These are phyloP conservation scores for Acanthochlamys bracteata DNA, from an alignment of 106 monocot species.

Conservation along the genomic window DNA sequence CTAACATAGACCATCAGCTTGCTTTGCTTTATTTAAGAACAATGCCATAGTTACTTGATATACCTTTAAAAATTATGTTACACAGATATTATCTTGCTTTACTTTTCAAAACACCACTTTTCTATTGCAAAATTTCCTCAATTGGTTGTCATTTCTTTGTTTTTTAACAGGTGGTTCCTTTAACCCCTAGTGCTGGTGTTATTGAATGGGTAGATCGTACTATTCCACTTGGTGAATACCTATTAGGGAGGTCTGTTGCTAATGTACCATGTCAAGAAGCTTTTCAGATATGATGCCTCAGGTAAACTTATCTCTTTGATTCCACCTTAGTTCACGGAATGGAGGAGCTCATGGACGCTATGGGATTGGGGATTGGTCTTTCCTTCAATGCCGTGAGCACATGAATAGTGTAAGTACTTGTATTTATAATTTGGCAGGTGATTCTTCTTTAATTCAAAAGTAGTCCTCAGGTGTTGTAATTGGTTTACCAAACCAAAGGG, in stretches of 20 bases:
- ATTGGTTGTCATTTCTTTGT: background rate
- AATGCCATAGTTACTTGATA: too few species aligned
- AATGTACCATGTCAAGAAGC: too few species aligned
- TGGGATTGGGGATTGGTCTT: slow-evolving; percentile 89
- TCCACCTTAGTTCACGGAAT: slow-evolving; percentile 76
- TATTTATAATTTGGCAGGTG: too few species aligned
- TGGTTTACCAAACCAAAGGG: too few species aligned
- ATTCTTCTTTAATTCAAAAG: too few species aligned
- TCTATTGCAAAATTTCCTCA: too few species aligned
- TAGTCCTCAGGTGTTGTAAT: too few species aligned
- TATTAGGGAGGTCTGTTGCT: slow-evolving; percentile 73
- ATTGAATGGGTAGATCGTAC: slow-evolving; percentile 98
- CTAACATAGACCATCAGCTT: too few species aligned
- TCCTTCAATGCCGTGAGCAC: slow-evolving; percentile 85
- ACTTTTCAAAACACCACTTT: background rate
- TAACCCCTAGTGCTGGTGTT: slow-evolving; percentile 97
- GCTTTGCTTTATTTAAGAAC: too few species aligned
- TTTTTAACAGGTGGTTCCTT: slow-evolving; percentile 73
- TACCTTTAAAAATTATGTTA: too few species aligned
- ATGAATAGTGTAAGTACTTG: slow-evolving; percentile 68
- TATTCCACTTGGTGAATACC: slow-evolving; percentile 97
- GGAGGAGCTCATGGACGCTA: slow-evolving; percentile 92
- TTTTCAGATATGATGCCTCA: too few species aligned
- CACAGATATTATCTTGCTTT: background rate
- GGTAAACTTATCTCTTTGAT: too few species aligned